These are phyloP conservation scores for Zygoascus sp. DNA, from an alignment of 1,139 yeast species.

Conservation along the genomic window DNA sequence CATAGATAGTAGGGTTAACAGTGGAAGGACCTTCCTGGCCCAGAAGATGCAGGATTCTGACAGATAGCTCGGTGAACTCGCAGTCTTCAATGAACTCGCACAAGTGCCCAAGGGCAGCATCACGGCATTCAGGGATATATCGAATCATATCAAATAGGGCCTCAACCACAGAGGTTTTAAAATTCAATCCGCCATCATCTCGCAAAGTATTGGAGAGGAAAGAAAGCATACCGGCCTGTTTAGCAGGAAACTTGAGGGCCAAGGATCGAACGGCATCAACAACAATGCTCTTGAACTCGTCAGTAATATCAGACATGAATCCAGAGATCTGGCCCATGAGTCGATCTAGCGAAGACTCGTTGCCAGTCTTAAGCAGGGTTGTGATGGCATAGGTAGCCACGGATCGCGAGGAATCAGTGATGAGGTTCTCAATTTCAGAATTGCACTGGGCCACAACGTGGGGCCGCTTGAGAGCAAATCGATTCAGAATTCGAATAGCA, in stretches of 20 bases:
- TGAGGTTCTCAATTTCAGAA: constrained; percentile 76
- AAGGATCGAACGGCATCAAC: constrained; percentile 91
- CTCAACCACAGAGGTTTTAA: constrained; percentile 84
- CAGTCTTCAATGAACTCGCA: constrained; percentile 98
- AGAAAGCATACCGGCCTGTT: constrained; percentile 74
- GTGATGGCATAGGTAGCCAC: constrained; percentile 99
- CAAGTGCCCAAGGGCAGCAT: constrained; percentile 75
- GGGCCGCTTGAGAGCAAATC: constrained; percentile 77
- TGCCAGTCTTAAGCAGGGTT: constrained; percentile 90
- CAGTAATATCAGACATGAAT: constrained; percentile 90
- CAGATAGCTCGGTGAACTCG: constrained; percentile 89
- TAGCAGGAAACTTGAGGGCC: constrained; percentile 89
- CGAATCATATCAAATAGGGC: constrained; percentile 88
- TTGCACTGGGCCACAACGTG: constrained; percentile 72
- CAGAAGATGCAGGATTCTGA: constrained; percentile 80
- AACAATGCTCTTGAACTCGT: constrained; percentile 90
- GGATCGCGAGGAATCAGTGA: constrained; percentile 83
- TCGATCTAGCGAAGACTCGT: constrained; percentile 84
- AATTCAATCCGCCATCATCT: constrained; percentile 80
- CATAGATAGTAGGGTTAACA: constrained; percentile 80
- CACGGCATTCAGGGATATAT: constrained; percentile 83
- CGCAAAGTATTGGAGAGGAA: constrained; percentile 82
- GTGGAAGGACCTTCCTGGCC: constrained; percentile 95
- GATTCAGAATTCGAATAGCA: constrained; percentile 84
- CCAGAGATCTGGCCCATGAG: constrained; percentile 82